Evolutionary conservation across 23 red algal genomes (phyloP), one percentile per base, ranked within the genome.

Genomic region (Agarophyton chilense): DNA sequence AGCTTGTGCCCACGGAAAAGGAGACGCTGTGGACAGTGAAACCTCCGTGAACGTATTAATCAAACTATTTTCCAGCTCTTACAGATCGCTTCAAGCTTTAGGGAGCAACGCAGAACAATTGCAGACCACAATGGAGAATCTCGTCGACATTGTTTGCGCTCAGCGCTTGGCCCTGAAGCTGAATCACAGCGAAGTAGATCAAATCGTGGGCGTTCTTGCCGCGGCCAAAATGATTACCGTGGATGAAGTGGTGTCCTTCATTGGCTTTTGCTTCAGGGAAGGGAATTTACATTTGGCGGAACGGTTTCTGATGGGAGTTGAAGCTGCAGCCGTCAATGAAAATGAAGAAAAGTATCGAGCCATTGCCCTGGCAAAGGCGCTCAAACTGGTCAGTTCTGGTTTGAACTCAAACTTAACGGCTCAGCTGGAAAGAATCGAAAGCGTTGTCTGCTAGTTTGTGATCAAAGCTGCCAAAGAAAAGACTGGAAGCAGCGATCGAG

Each of bases 341-440:
- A 16, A 39, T 4, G 68, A 74, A 9, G 12, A 74, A 74, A 43
- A 29, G 40, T 49, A 22, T 25, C 18, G 68, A 5, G 68, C 68
- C 10, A 39, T 74, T 74, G 38, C 68, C 28, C 19, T 74, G 9
- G 21, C 21, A 24, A 74, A 33, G 18, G 43, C 68, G 17, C 68
- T 74, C 18, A 43, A 28, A 21, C 40, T 28, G 6, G 38, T 74
- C 4, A 74, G 47, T 0, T 10, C 40, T 19, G 41, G 10, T 39
- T 7, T 25, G 5, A 74, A 29, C 13, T 18, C 39, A 16, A 49
- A 12, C 10, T 19, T 74, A 18, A 47, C 26, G 25, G 38, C 68
- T 10, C 68, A 74, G 41, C 43, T 74, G 24, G 40, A 74, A 49
- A 74, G 68, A 74, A 74, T 74, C 25, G 68, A 74, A 74, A n/a